phyloP scores from a whole-genome alignment of 768 basidiomycete species.

The Strobilomyces echinocephalus region DNA sequence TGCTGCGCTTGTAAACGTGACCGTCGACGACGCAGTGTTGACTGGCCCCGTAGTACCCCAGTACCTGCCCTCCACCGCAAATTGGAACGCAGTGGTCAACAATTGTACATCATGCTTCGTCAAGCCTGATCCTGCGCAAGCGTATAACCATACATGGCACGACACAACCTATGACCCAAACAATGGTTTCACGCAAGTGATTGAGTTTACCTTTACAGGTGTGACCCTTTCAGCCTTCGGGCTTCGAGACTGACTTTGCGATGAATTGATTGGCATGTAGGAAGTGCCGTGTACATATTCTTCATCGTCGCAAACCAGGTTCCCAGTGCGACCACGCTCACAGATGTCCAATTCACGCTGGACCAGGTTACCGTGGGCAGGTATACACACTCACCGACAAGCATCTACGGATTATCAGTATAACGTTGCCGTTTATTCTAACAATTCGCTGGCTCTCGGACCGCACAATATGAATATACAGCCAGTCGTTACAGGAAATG shows the following conservation, averaged over 20 bases:
- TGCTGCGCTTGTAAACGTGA: constrained; percentile 11
- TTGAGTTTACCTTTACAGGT: constrained; percentile 14
- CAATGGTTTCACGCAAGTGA: background rate
- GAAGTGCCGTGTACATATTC: constrained; percentile 16
- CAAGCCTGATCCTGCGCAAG: background rate
- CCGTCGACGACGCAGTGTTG: constrained; percentile 13
- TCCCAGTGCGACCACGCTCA: background rate
- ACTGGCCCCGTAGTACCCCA: constrained; percentile 3
- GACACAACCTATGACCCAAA: background rate
- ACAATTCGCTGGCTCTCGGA: constrained; percentile 1
- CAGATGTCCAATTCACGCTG: constrained; percentile 5
- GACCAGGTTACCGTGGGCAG: background rate
- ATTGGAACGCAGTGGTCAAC: constrained; percentile 6
- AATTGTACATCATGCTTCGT: background rate
- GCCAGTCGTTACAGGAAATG: background rate
- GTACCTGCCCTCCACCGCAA: constrained; percentile 4
- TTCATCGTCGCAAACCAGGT: constrained; percentile 15
- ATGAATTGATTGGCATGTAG: background rate
- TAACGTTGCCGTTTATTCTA: constrained; percentile 13
- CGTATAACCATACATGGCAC: constrained; percentile 18
- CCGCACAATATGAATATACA: constrained; percentile 9
- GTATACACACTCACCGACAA: constrained; percentile 1
- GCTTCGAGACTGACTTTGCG: background rate
- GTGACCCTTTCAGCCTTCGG: background rate
- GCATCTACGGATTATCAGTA: constrained; percentile 6